Conservation (phyloP, 1,284 basidiomycete species). For the Leccinum pseudoinsigne region DNA sequence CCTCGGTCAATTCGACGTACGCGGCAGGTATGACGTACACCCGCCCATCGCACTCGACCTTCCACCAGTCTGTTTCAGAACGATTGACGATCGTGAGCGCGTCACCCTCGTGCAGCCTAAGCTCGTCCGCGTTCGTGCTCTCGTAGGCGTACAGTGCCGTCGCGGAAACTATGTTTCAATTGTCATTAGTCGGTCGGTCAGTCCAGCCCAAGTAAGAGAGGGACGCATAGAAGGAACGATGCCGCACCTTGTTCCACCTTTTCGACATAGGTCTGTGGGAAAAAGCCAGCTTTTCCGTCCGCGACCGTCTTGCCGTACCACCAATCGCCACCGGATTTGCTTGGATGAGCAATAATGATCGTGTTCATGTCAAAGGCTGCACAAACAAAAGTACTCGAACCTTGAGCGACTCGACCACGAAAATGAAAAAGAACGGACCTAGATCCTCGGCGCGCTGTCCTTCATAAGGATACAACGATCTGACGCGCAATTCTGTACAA, state of each 20-base stretch:
- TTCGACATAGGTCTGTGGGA: conserved; percentile 90
- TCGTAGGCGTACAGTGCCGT: conserved; percentile 81
- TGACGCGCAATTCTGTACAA: conserved; percentile 62
- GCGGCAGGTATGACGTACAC: conserved; percentile 89
- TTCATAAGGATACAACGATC: conserved; percentile 82
- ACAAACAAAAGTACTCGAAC: neutral
- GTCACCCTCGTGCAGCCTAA: conserved; percentile 82
- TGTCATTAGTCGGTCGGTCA: conserved; percentile 2
- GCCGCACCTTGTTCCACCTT: conserved; percentile 65
- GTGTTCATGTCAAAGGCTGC: conserved; percentile 85
- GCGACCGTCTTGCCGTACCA: conserved; percentile 84
- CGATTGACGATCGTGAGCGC: conserved; percentile 75
- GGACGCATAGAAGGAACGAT: neutral
- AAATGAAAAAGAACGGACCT: conserved; percentile 45
- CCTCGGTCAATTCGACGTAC: conserved; percentile 82
- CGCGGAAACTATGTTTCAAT: conserved; percentile 51
- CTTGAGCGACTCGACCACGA: conserved; percentile 10
- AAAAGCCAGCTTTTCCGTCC: conserved; percentile 78
- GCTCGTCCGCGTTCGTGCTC: conserved; percentile 72
- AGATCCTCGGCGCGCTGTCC: conserved; percentile 88
- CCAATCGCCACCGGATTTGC: conserved; percentile 87
- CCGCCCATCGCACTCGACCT: conserved; percentile 80
- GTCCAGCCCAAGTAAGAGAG: conserved; percentile 10
- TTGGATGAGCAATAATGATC: conserved; percentile 80
- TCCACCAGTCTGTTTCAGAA: conserved; percentile 90